These are phyloP conservation scores for Cryptococcus sp. DNA, from an alignment of 1,284 basidiomycete species.

Conservation along the genomic window DNA sequence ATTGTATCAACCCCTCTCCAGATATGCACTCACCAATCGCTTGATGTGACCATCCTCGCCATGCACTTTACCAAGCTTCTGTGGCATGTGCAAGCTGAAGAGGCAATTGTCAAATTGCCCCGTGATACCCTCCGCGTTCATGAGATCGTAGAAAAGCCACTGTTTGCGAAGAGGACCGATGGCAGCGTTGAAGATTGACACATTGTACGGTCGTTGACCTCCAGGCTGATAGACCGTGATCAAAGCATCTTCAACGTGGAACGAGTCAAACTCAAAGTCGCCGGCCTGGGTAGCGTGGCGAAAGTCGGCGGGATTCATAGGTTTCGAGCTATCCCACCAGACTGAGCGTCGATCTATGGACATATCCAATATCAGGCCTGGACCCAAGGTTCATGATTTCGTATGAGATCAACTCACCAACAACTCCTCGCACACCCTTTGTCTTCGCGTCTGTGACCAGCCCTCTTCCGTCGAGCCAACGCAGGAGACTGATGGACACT, in stretches of 20 bases:
- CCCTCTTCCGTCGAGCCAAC: conserved; percentile 96
- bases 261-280: conserved; percentile 88
- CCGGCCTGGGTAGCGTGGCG: conserved; percentile 72
- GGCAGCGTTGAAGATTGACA: conserved; percentile 94
- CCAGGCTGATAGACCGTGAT: conserved; percentile 94
- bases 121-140: conserved; percentile 89
- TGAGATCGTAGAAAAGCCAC: conserved; percentile 93
- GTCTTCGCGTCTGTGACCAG: conserved; percentile 86
- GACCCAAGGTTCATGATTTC: not conserved
- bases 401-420: conserved; percentile 64
- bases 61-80: conserved; percentile 88
- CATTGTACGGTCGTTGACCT: conserved; percentile 88
- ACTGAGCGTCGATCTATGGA: conserved; percentile 84
- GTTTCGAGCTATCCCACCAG: conserved; percentile 79
- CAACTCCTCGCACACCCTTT: conserved; percentile 88
- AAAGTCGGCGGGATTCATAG: conserved; percentile 74
- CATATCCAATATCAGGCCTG: not conserved
- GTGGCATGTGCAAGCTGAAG: conserved; percentile 94
- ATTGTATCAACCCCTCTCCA: not conserved
- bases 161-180: conserved; percentile 83
- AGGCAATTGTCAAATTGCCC: conserved; percentile 98
- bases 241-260: conserved; percentile 89
- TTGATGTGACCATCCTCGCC: conserved; percentile 81
- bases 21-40: conserved; percentile 69
- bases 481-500: conserved; percentile 86